Evolutionary conservation across 1,284 basidiomycete species (phyloP).

Genomic region (Fistulina hepatica): DNA sequence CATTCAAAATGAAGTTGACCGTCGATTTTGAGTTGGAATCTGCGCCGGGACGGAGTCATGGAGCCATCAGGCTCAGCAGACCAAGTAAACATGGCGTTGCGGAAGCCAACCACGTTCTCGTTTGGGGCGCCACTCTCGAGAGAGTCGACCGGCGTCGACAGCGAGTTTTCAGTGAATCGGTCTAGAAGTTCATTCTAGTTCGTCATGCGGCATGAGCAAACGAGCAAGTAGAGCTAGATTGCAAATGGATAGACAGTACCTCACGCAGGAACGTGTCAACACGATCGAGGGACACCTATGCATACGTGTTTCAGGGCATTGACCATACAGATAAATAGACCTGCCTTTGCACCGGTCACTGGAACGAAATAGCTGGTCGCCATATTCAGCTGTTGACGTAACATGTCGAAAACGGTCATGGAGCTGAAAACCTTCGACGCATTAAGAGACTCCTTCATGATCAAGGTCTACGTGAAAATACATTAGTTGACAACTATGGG

Average conservation of each 20-base stretch:
- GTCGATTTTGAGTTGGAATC: constrained; percentile 39
- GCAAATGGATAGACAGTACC: constrained; percentile 8
- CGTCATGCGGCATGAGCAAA: too few relatives aligned
- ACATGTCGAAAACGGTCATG: constrained; percentile 36
- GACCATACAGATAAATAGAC: constrained; percentile 9
- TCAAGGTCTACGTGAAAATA: constrained; percentile 20
- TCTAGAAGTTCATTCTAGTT: constrained; percentile 43
- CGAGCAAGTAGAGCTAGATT: not conserved
- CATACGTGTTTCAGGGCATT: too few relatives aligned
- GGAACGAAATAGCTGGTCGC: constrained; percentile 11
- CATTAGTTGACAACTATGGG: not conserved
- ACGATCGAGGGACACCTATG: constrained; percentile 41
- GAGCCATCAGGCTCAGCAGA: constrained; percentile 24
- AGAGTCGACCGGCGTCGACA: constrained; percentile 20
- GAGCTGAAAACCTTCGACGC: constrained; percentile 31
- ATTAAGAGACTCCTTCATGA: constrained; percentile 29
- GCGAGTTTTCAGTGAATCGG: constrained; percentile 25
- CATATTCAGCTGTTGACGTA: constrained; percentile 16
- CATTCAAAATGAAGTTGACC: constrained; percentile 46
- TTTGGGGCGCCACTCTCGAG: constrained; percentile 16
- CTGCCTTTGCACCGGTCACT: too few relatives aligned
- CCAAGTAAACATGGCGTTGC: constrained; percentile 35
- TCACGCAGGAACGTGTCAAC: constrained; percentile 36
- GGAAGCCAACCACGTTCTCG: constrained; percentile 26
- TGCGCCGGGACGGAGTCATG: constrained; percentile 24